Evolutionary conservation across 805 yeast species (phyloP).

Genomic region (Ogataea angusta): DNA sequence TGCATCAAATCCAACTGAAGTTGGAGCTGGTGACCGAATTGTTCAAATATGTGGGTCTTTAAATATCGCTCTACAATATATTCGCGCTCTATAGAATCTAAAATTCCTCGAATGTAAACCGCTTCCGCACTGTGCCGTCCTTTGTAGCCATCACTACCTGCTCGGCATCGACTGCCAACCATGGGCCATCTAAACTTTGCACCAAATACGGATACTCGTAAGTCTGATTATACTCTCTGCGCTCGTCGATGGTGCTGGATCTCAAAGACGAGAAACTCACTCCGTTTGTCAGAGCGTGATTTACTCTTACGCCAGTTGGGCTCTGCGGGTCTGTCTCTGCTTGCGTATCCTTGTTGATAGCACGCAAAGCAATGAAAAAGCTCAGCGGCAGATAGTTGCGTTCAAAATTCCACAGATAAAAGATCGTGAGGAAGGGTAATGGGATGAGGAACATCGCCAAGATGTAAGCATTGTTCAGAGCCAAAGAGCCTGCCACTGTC

Average conservation of each 20-base stretch:
- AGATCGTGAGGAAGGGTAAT: conserved; percentile 64
- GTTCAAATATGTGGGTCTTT: conserved; percentile 11
- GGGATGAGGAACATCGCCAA: conserved; percentile 73
- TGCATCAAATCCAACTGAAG: conserved; percentile 24
- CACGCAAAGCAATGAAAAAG: conserved; percentile 80
- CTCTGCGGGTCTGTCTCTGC: not conserved
- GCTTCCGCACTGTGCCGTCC: conserved; percentile 32
- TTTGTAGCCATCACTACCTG: conserved; percentile 47
- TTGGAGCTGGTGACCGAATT: conserved; percentile 22
- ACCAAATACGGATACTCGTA: conserved; percentile 77
- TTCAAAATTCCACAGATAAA: conserved; percentile 76
- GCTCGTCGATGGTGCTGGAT: conserved; percentile 65
- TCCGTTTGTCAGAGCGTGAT: conserved; percentile 6
- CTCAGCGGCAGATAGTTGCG: conserved; percentile 77
- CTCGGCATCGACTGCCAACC: conserved; percentile 66
- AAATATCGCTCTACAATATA: conserved; percentile 1
- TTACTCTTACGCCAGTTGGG: not conserved
- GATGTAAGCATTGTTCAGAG: conserved; percentile 72
- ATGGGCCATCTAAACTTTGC: conserved; percentile 77
- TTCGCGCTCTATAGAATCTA: conserved; percentile 7
- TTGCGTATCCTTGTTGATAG: conserved; percentile 40
- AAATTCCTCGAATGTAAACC: conserved; percentile 27
- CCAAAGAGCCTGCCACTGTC: conserved; percentile 87
- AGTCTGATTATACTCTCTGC: conserved; percentile 64
- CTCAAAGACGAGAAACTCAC: conserved; percentile 27